Evolutionary conservation across 176 grass and related monocot species (phyloP), one percentile per base, ranked within the genome.

Genomic region (Dendrocalamus sinicus): DNA sequence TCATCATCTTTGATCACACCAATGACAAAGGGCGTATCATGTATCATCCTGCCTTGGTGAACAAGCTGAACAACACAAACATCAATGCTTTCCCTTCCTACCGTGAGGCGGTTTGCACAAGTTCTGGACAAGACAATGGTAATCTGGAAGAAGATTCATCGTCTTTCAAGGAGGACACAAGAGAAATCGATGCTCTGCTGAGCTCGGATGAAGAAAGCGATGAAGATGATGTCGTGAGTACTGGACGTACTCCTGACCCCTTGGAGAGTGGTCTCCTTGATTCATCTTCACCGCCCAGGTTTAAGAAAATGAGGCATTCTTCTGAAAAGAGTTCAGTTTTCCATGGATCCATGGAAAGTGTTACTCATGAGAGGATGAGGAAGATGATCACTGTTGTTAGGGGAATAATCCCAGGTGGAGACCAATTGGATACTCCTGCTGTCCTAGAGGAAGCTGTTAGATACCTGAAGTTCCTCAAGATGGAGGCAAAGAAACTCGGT

Each of bases 391-490:
- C 70, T 70, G 59, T 89, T 76, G 76, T 97, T 61, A 86, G 70
- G 85, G 89, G 85, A 39, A 91, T 97, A 88, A 83, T 97, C 50
- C 92, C 95, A n/a, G 90, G 87, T 72, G 83, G 68, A 40, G 84
- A 97, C 47, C 90, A 84, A 77, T 68, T 97, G 86, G 90, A 97
- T 84, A 81, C 90, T 63, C 48, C 84, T 57, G 58, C 79, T 70
- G 43, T 97, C 61, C 81, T 97, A 12, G 90, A 97, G 66, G 84
- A 97, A 79, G 90, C 92, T 80, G 78, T 92, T 32, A 91, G 60
- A 47, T 94, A 97, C 86, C 86, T 97, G 63, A 92, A 97, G 78
- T 89, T 87, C 66, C 90, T 94, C 54, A 97, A 92, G 76, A 72
- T 87, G 69, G 95, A 97, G 84, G 84, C 73, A 9, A 81, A 97